These are phyloP conservation scores for Aspergillus incahuasiensis DNA, from an alignment of 495 filamentous ascomycete genomes.

Conservation along the genomic window DNA sequence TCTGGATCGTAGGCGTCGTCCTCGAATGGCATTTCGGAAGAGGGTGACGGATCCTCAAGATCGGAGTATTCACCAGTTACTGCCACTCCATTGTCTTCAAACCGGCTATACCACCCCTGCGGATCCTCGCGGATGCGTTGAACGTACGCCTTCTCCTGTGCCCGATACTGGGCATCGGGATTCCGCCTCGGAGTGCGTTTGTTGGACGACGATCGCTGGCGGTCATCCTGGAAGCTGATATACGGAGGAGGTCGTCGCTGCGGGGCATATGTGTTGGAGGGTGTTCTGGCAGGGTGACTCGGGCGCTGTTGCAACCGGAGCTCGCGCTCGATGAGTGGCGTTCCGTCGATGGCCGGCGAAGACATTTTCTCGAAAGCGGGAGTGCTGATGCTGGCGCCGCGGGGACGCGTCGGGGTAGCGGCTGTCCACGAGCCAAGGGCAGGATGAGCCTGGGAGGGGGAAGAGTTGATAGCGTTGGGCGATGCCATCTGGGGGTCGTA, in stretches of 20 bases:
- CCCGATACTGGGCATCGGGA: constrained; percentile 76
- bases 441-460: constrained; percentile 37
- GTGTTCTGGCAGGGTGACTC: constrained; percentile 56
- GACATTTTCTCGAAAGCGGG: constrained; percentile 27
- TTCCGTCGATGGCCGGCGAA: constrained; percentile 21
- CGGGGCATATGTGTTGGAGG: constrained; percentile 71
- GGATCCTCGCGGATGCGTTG: constrained; percentile 69
- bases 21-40: constrained; percentile 74
- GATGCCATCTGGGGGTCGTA: constrained; percentile 37
- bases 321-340: constrained; percentile 25
- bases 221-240: constrained; percentile 45
- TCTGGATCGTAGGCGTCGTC: constrained; percentile 88
- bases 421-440: constrained; percentile 40
- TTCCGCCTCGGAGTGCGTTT: constrained; percentile 53
- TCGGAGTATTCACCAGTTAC: constrained; percentile 72
- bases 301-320: constrained; percentile 55
- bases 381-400: constrained; percentile 39
- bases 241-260: constrained; percentile 66
- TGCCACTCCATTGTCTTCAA: constrained; percentile 61
- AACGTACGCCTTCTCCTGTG: constrained; percentile 78
- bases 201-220: constrained; percentile 50
- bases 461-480: constrained; percentile 39
- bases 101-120: constrained; percentile 64
- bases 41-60: constrained; percentile 84
- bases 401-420: constrained; percentile 33